Evolutionary conservation across 108 stramenopile species (phyloP), one percentile per base, ranked within the genome.

Genomic region (Seminavis robusta): DNA sequence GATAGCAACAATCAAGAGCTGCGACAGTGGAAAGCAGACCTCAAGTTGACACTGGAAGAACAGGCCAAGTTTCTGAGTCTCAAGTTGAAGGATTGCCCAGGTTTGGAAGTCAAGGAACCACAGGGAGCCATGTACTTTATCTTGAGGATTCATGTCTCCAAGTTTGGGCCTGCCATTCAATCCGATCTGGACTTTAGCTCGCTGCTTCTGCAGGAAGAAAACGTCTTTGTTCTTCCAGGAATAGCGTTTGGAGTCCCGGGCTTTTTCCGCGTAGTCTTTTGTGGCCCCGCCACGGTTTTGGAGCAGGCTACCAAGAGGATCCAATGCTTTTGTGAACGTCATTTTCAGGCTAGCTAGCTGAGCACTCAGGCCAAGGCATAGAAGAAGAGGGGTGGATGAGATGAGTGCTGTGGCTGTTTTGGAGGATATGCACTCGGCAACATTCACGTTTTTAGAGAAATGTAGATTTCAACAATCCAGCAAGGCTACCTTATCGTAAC

Each of bases 121-220:
- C 68, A 89, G 31, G 94, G 94, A 4, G 91, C 94, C 49, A 94
- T 95, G 92, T 97, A 97, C 66, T 69, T 72, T 32, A 92, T 94
- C 81, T 77, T 92, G 0, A 59, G 72, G 40, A 65, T 95, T 40
- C 4, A 7, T 24, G 1, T 25, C 19, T 9, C 6, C 13, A 19
- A 19, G 23, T 6, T 4, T 4, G 48, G 5, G 6, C 23, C 24
- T 6, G 44, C 44, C 44, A 76, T 80, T 21, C 10, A 49, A 6
- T 75, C 85, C 47, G 96, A 95, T 50, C 50, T 83, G 21, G 78
- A 83, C 10, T 95, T 94, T 45, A 78, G 83, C 44, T 69, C 58
- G 51, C 47, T 65, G 27, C 65, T 97, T 2, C 58, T 95, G 39
- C 65, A 82, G 20, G 94, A 97, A 77, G 93, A 97, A 62, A 90